Conservation (phyloP, 768 basidiomycete genomes). For the Russula sp. region DNA sequence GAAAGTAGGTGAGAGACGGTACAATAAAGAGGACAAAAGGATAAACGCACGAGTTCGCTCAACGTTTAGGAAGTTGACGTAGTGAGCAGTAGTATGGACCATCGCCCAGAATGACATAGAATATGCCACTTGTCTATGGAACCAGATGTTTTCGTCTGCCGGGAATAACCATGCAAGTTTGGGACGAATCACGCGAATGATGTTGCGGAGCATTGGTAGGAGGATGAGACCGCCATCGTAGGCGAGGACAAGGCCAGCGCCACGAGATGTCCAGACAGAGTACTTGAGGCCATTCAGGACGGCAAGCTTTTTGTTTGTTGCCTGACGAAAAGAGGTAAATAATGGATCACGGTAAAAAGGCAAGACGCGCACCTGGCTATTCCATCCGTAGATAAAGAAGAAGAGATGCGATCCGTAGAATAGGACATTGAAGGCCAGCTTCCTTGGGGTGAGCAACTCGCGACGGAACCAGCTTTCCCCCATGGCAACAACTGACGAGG, state of each 20-base stretch:
- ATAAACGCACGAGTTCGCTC: slow-evolving; percentile 68
- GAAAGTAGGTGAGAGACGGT: slow-evolving; percentile 2
- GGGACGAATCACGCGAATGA: slow-evolving; percentile 80
- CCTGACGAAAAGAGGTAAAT: slow-evolving; percentile 35
- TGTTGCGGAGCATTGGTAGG: slow-evolving; percentile 83
- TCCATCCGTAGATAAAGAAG: slow-evolving; percentile 86
- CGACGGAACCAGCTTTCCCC: slow-evolving; percentile 65
- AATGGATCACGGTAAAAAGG: neutral
- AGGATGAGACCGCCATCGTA: slow-evolving; percentile 83
- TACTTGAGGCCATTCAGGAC: slow-evolving; percentile 74
- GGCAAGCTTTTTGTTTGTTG: slow-evolving; percentile 53
- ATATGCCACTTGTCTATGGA: slow-evolving; percentile 92
- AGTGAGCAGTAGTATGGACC: slow-evolving; percentile 92
- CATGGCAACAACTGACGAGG: slow-evolving; percentile 38
- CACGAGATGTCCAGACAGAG: slow-evolving; percentile 88
- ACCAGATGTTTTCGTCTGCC: slow-evolving; percentile 94
- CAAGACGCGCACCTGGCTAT: slow-evolving; percentile 54
- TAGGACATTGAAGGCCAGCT: slow-evolving; percentile 66
- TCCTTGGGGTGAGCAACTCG: slow-evolving; percentile 58
- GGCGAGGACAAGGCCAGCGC: slow-evolving; percentile 86
- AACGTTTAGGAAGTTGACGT: slow-evolving; percentile 90
- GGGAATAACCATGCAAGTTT: slow-evolving; percentile 79
- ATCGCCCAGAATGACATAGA: slow-evolving; percentile 90
- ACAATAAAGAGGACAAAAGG: neutral
- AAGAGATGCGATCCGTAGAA: slow-evolving; percentile 75